A percentile compares a stretch with the other conserved stretches of the same genome.
Conservation (phyloP, 371 early-diverging fungal genomes). For the Spiromyces aspiralis region DNA sequence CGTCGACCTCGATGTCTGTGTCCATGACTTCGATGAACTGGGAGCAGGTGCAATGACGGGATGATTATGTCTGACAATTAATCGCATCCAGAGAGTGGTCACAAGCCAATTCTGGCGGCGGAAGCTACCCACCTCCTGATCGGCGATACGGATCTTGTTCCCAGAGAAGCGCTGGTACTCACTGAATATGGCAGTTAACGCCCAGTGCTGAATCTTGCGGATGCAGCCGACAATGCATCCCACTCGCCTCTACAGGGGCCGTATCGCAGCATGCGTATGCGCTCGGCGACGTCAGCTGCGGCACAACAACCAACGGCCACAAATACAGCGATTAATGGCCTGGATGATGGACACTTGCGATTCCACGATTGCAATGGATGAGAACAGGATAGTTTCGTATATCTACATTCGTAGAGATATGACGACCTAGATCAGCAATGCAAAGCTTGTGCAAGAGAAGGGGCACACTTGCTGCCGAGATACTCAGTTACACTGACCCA, state of each 20-base stretch:
- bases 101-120: not conserved
- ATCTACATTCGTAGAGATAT: conserved; percentile 15
- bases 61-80: too few relatives aligned
- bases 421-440: not conserved
- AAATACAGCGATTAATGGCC: not conserved
- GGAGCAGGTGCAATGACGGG: too few relatives aligned
- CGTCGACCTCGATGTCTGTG: conserved; percentile 15
- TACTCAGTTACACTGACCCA: too few relatives aligned
- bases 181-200: conserved; percentile 88
- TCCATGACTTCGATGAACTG: conserved; percentile 62
- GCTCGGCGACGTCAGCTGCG: too few relatives aligned
- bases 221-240: conserved; percentile 90
- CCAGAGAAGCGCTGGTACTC: conserved; percentile 89
- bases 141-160: conserved; percentile 68
- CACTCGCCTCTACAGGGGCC: conserved; percentile 34
- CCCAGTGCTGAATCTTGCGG: conserved; percentile 84
- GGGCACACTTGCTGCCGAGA: too few relatives aligned
- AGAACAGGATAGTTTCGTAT: conserved; percentile 36
- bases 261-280: not conserved
- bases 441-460: too few relatives aligned
- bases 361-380: conserved; percentile 89
- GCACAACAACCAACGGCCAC: not conserved
- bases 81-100: not conserved
- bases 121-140: conserved; percentile 57
- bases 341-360: not conserved